Conservation (phyloP, 2,329 filamentous ascomycete genomes). For the Cladosporium halotolerans region DNA sequence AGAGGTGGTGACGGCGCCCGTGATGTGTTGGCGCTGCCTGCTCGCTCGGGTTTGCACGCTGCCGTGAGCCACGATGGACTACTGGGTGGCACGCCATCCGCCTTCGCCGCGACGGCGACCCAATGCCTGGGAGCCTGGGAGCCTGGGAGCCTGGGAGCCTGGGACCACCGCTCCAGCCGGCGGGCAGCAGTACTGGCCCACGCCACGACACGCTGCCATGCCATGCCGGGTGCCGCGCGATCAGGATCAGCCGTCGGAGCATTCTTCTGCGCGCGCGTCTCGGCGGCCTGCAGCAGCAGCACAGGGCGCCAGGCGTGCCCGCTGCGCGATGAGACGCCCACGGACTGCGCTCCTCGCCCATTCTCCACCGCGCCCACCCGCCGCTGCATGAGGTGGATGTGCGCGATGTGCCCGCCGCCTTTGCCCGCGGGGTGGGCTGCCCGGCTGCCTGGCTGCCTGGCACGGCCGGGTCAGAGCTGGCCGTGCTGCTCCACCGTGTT, state of each 20-base stretch:
- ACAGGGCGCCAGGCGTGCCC: slow-evolving; percentile 9
- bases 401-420: neutral
- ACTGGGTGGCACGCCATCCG: too few species aligned
- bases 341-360: neutral
- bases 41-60: too few species aligned
- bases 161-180: too few species aligned
- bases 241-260: slow-evolving; percentile 10
- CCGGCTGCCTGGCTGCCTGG: too few species aligned
- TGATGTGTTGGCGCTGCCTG: too few species aligned
- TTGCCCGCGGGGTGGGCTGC: neutral
- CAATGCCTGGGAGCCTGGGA: too few species aligned
- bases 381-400: neutral
- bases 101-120: too few species aligned
- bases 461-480: neutral
- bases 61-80: too few species aligned
- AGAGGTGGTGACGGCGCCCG: too few species aligned
- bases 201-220: slow-evolving; percentile 6
- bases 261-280: slow-evolving; percentile 9
- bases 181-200: neutral
- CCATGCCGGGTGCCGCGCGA: slow-evolving; percentile 5
- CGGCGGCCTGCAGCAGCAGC: slow-evolving; percentile 7
- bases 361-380: neutral
- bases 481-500: neutral
- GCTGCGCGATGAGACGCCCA: neutral
- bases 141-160: too few species aligned